phyloP scores from a whole-genome alignment of 2,329 filamentous ascomycete genomes.

The Fusarium nygamai region DNA sequence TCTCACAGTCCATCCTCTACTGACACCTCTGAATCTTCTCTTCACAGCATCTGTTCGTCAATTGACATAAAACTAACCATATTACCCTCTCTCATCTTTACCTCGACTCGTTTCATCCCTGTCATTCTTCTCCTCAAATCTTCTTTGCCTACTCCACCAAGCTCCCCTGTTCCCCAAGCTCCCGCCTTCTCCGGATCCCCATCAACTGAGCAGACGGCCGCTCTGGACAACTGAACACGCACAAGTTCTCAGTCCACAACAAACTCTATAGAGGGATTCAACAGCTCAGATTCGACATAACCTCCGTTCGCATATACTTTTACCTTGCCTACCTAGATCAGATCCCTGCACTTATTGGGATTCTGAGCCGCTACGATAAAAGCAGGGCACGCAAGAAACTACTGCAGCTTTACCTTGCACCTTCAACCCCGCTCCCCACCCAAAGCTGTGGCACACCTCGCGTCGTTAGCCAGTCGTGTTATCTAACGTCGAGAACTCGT shows the following conservation, averaged over 20 bases:
- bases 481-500: conserved; percentile 41
- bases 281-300: not conserved
- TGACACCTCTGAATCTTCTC: conserved; percentile 2
- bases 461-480: conserved; percentile 40
- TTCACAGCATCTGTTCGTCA: conserved; percentile 21
- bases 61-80: conserved; percentile 9
- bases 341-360: conserved; percentile 18
- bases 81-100: not conserved
- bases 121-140: conserved; percentile 12
- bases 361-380: conserved; percentile 15
- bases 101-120: conserved; percentile 8
- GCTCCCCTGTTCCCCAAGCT: conserved; percentile 23
- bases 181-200: conserved; percentile 25
- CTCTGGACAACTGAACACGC: conserved; percentile 1
- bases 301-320: not conserved
- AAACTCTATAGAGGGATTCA: not conserved
- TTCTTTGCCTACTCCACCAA: conserved; percentile 31
- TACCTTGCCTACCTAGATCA: not conserved
- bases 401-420: conserved; percentile 40
- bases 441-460: conserved; percentile 35
- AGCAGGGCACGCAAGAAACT: conserved; percentile 33
- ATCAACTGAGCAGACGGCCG: conserved; percentile 14
- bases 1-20: not conserved
- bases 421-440: conserved; percentile 42
- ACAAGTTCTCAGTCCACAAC: not conserved